These are phyloP conservation scores for Russula earlei DNA, from an alignment of 768 basidiomycete genomes.

Conservation along the genomic window DNA sequence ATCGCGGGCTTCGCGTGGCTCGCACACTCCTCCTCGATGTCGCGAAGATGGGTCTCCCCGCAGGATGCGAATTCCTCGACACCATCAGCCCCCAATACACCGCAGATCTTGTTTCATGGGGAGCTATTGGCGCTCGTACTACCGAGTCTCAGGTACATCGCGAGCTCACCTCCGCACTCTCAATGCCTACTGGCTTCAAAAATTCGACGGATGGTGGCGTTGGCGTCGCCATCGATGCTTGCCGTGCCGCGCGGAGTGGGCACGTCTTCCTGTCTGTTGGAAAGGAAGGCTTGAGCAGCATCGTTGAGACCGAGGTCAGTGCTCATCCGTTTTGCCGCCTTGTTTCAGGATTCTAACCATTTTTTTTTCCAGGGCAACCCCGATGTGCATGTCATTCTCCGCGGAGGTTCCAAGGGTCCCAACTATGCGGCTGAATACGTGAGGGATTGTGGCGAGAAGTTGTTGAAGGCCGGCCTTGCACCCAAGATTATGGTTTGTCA, in stretches of 20 bases:
- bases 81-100: constrained; percentile 79
- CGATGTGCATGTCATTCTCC: constrained; percentile 88
- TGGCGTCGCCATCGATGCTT: constrained; percentile 89
- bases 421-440: constrained; percentile 82
- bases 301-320: constrained; percentile 82
- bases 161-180: constrained; percentile 78
- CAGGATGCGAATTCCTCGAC: constrained; percentile 94
- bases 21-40: constrained; percentile 82
- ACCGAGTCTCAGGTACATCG: constrained; percentile 92
- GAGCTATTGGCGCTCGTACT: constrained; percentile 89
- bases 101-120: constrained; percentile 90
- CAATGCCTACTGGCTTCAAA: constrained; percentile 97
- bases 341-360: background rate
- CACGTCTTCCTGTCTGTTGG: constrained; percentile 97
- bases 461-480: constrained; percentile 68
- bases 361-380: constrained; percentile 61
- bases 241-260: constrained; percentile 79
- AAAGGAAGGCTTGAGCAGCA: constrained; percentile 90
- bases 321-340: background rate
- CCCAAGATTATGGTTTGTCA: constrained; percentile 74
- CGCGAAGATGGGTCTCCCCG: constrained; percentile 82
- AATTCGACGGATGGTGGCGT: constrained; percentile 94
- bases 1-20: constrained; percentile 86
- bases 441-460: constrained; percentile 59
- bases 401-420: constrained; percentile 83